Evolutionary conservation across 2,329 filamentous ascomycete genomes (phyloP), one percentile per base, ranked within the genome.

Genomic region (Colletotrichum magnum): DNA sequence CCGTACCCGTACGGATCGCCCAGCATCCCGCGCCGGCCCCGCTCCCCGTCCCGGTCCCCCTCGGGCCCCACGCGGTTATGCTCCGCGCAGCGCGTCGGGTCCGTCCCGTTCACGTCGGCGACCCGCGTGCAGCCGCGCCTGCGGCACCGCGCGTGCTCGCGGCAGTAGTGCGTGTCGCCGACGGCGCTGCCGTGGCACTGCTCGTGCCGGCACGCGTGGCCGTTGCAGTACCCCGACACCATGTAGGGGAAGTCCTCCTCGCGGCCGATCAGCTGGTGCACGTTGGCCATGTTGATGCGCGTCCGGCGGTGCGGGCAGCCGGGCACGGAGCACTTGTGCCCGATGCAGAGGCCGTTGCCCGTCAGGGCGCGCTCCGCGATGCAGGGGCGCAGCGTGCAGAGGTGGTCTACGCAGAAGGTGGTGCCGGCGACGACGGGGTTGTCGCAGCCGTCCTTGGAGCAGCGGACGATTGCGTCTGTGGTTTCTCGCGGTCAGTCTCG

Each of bases 321-420:
- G 16, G 45, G 16, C 6, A 70, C 68, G n/a, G 66, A 51, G 69
- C 76, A 77, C 59, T 73, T 72, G 68, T 77, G 76, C 48, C 53
- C 51, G n/a, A 47, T 32, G 68, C 76, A 77, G 71, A 72, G 73
- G 21, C 64, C 56, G 4, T 48, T 60, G 39, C 67, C 58, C 18
- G 59, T 52, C 28, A 5, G 36, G 1, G 51, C 36, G 18, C 70
- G 66, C 64, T 65, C 67, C 32, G 58, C 61, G 13, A 15, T 61
- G 48, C 77, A 78, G 47, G 69, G 63, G 18, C 68, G 71, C 28
- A 71, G 54, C 16, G 70, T 71, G 68, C 76, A 78, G 58, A 74
- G 50, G 54, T 76, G 75, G 41, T 61, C 69, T 9, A 70, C 70
- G 52, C 74, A 77, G 52, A 50, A 54, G 47, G 57, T 16, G 28